Evolutionary conservation across 768 basidiomycete genomes (phyloP).

Genomic region (Boletus bicolor): DNA sequence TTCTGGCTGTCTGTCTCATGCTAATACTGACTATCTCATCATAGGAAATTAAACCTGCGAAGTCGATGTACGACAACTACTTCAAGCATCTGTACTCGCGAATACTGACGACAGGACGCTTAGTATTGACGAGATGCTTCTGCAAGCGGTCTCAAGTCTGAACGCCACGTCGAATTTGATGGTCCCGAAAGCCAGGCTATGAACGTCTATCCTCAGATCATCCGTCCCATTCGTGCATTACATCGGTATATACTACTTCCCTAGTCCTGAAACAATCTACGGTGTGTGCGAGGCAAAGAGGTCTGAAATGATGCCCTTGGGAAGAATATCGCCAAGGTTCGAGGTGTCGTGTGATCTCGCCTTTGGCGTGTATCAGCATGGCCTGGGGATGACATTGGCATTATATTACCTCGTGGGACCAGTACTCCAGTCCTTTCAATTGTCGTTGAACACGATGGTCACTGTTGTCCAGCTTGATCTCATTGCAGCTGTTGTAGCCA

Average conservation of each 20-base stretch:
- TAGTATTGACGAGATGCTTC: conserved; percentile 81
- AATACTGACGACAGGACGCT: conserved; percentile 6
- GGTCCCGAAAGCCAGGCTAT: conserved; percentile 48
- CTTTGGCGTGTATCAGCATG: neutral
- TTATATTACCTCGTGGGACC: neutral
- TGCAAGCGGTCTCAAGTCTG: conserved; percentile 60
- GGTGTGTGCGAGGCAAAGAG: neutral
- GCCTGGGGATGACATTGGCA: neutral
- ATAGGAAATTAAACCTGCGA: conserved; percentile 80
- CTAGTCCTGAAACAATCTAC: neutral
- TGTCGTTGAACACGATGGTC: conserved; percentile 8
- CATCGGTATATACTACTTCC: neutral
- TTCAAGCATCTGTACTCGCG: neutral
- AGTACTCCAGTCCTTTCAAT: neutral
- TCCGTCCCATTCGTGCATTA: neutral
- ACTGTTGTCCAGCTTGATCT: neutral
- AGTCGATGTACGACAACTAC: conserved; percentile 61
- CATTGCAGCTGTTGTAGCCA: neutral
- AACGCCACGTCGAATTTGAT: conserved; percentile 42
- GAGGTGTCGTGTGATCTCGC: neutral
- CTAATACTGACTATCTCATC: conserved; percentile 3
- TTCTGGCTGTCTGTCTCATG: neutral
- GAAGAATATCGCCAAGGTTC: neutral
- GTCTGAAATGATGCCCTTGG: neutral
- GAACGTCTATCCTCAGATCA: neutral